A percentile compares a stretch with the other conserved stretches of the same genome.
Evolutionary conservation across 257 asterid genomes (phyloP).

Genomic region (Solanum chaucha): DNA sequence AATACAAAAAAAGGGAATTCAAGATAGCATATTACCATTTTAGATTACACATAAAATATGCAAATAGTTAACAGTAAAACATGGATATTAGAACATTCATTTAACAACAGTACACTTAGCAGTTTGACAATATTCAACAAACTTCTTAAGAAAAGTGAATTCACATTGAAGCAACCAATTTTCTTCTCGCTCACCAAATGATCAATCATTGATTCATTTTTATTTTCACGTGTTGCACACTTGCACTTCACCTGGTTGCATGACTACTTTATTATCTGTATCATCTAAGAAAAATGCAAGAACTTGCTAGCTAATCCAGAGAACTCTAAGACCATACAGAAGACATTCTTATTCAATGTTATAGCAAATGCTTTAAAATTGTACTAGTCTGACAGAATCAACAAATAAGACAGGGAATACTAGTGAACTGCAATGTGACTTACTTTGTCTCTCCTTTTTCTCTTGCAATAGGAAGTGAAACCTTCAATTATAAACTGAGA

Average conservation of each 20-base stretch:
- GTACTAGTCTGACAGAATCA: not conserved
- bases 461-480: slow-evolving; percentile 93
- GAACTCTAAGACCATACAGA: not conserved
- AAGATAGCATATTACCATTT: not conserved
- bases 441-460: slow-evolving; percentile 97
- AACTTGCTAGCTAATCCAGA: not conserved
- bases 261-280: not conserved
- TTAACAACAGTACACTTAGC: not conserved
- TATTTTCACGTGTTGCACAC: not conserved
- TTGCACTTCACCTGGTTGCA: not conserved
- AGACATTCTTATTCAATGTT: not conserved
- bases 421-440: not conserved
- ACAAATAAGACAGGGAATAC: not conserved
- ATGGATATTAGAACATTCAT: not conserved
- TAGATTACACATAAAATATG: not conserved
- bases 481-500: slow-evolving; percentile 97
- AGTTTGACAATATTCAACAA: not conserved
- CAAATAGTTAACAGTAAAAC: not conserved
- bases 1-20: not conserved
- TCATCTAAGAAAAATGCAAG: not conserved
- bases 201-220: not conserved
- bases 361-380: not conserved
- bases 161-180: not conserved
- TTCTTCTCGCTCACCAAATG: not conserved
- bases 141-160: not conserved